These are phyloP conservation scores for Chaetomiaceae sp. DNA, from an alignment of 2,329 filamentous ascomycete genomes.

Conservation along the genomic window DNA sequence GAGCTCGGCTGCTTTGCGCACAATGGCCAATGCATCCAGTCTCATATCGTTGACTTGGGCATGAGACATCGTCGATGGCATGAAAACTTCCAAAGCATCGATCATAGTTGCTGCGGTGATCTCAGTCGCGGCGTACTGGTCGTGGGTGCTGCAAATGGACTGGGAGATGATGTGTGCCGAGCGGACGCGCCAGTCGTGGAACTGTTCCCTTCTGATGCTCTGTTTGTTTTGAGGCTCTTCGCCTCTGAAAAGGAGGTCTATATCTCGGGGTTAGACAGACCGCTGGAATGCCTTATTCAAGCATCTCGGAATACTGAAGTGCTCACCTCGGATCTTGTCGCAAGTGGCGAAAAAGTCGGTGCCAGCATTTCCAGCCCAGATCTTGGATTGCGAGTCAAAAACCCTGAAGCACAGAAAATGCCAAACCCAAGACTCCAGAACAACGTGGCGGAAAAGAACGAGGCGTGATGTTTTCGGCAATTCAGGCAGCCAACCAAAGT, in stretches of 20 bases:
- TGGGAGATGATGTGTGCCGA: conserved; percentile 9
- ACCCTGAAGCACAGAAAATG: conserved; percentile 8
- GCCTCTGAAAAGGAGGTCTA: too few species aligned
- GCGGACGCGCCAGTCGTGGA: conserved; percentile 16
- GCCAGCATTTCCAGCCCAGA: conserved; percentile 8
- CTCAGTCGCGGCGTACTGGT: background rate
- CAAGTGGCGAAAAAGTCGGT: background rate
- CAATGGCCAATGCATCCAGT: background rate
- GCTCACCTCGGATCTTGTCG: conserved; percentile 3
- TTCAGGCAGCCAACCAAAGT: background rate
- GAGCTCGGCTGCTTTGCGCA: conserved; percentile 2
- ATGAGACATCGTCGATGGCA: background rate
- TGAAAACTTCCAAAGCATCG: background rate
- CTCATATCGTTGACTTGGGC: background rate
- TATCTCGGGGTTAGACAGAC: too few species aligned
- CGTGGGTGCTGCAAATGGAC: background rate
- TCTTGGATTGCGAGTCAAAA: background rate
- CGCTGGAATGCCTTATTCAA: too few species aligned
- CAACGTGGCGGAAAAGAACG: background rate
- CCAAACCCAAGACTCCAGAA: conserved; percentile 14
- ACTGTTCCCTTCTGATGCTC: background rate
- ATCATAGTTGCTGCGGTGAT: background rate
- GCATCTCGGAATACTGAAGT: background rate
- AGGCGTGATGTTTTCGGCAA: background rate
- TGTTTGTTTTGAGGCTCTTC: background rate